A percentile compares a stretch with the other conserved stretches of the same genome.
phyloP scores from a whole-genome alignment of 1,284 basidiomycete genomes.

The Mycena sp. region DNA sequence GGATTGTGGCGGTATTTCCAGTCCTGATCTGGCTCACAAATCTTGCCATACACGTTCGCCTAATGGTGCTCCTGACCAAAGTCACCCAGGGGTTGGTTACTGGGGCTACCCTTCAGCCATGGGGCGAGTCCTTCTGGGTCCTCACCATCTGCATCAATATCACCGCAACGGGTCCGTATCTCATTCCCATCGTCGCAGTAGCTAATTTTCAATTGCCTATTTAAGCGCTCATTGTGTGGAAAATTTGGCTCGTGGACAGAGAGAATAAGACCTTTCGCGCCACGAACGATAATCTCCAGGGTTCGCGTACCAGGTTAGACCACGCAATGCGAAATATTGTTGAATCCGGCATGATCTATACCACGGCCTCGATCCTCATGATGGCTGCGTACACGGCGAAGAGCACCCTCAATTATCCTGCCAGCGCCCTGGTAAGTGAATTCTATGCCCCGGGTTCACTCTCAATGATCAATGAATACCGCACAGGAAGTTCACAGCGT shows the following conservation, averaged over 20 bases:
- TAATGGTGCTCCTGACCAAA: neutral
- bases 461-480: neutral
- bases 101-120: neutral
- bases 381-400: neutral
- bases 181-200: neutral
- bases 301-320: neutral
- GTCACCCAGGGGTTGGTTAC: neutral
- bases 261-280: neutral
- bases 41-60: neutral
- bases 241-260: neutral
- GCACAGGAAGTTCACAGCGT: neutral
- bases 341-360: constrained; percentile 2
- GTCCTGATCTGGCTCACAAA: neutral
- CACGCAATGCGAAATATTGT: neutral
- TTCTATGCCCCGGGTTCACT: too few species aligned
- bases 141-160: neutral
- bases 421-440: neutral
- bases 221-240: neutral
- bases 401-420: neutral
- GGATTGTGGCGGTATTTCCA: neutral
- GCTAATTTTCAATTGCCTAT: neutral
- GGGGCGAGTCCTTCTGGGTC: neutral
- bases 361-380: neutral
- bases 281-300: too few species aligned
- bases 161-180: neutral